phyloP scores from a whole-genome alignment of 139 green algal genomes.

The Pleodorina starrii region DNA sequence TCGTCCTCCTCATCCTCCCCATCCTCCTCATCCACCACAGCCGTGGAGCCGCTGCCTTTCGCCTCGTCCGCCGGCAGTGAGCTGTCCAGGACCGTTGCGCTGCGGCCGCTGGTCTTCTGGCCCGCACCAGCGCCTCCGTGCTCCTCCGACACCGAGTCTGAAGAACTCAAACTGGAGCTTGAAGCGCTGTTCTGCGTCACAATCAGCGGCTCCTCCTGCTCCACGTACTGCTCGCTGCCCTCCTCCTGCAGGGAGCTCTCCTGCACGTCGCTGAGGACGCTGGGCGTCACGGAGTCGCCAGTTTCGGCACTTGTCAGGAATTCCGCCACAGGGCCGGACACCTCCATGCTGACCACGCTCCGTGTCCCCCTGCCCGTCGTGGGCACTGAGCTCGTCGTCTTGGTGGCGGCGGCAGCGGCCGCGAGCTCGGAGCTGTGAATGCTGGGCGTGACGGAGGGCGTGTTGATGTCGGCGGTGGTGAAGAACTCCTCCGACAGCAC shows the following conservation, averaged over 20 bases:
- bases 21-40: not conserved
- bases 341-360: not conserved
- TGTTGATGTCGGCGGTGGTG: conserved; percentile 22
- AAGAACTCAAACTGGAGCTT: not conserved
- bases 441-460: conserved; percentile 18
- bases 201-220: not conserved
- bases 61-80: not conserved
- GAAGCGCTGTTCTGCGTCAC: not conserved
- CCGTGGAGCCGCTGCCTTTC: not conserved
- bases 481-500: conserved; percentile 10
- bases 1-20: not conserved
- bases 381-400: not conserved
- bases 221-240: not conserved
- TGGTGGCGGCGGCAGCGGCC: not conserved
- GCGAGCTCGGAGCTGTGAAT: conserved; percentile 15
- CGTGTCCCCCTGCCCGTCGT: not conserved
- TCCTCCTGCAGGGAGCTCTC: not conserved
- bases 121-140: too few relatives aligned
- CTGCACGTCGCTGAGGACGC: not conserved
- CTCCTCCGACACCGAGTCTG: too few relatives aligned
- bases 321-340: not conserved
- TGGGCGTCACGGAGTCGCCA: not conserved
- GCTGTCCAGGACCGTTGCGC: not conserved
- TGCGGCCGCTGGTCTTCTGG: not conserved
- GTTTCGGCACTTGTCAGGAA: not conserved